Base-by-base conservation (phyloP, 495 filamentous ascomycete species). In the Trichoderma asperelloides region DNA sequence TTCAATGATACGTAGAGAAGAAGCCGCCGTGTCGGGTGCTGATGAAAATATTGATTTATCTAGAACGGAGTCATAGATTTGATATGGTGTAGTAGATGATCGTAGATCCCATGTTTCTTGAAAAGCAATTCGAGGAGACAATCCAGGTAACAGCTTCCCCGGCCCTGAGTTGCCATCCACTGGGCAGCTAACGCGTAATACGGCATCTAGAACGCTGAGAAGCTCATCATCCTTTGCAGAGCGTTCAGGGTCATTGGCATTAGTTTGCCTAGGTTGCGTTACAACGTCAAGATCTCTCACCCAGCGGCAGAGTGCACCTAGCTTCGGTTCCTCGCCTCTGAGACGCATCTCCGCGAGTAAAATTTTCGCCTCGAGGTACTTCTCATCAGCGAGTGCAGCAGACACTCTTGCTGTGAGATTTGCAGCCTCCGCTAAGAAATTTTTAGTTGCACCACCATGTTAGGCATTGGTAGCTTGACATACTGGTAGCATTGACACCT, bases 251-350 rank as follows among this genome's bases (percentile, higher is more conserved):
- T 30, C 40, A 15, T 63, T 65, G 27, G 37, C 43, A n/a, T 16
- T 63, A 11, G 16, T 47, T 11, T 21, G 55, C 15, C 66, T 63
- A 16, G 69, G 51, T 18, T 69, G 73, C 70, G 76, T 80, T 60
- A 81, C 76, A 40, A 79, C 77, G 68, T 83, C 81, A 28, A 82
- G 72, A 64, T 82, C 80, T 62, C 81, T 70, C 40, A 83, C 81
- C 81, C 81, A 83, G 47, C 81, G 74, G 66, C 78, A 80, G 12
- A 83, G 71, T 1, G 81, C 78, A 5, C 81, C 81, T 9, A 82
- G 71, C 62, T 80, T 81, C 13, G 78, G 80, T 25, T 70, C 72
- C 47, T 82, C 71, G 13, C 72, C 69, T 33, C 78, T 70, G 7
- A 81, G 78, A 21, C 72, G 70, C 79, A 82, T 83, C 75, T 82